A percentile compares a stretch with the other conserved stretches of the same genome.
These are phyloP conservation scores for Ulota crispa DNA, from an alignment of 225 moss, liverwort and hornwort species.

Conservation along the genomic window DNA sequence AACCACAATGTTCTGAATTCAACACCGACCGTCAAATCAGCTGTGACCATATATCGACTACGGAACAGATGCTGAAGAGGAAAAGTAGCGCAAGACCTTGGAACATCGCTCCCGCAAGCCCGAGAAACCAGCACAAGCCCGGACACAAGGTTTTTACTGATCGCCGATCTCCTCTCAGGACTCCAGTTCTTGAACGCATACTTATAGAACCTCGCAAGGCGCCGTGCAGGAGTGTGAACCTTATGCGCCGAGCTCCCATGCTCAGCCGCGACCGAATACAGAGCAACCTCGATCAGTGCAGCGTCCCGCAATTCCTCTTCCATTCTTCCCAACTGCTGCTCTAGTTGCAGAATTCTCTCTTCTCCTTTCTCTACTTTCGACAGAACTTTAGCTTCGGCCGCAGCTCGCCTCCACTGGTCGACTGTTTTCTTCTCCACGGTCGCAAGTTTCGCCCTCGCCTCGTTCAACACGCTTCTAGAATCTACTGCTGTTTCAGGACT, in stretches of 20 bases:
- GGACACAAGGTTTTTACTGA: constrained; percentile 73
- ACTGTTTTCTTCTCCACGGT: constrained; percentile 85
- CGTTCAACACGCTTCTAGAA: constrained; percentile 77
- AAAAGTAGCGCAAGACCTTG: constrained; percentile 59
- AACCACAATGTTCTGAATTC: not conserved
- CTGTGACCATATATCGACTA: not conserved
- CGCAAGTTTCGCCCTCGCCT: constrained; percentile 87
- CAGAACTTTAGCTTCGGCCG: constrained; percentile 69
- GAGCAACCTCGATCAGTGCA: constrained; percentile 85
- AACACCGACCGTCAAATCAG: not conserved
- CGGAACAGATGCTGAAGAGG: not conserved
- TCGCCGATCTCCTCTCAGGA: constrained; percentile 74
- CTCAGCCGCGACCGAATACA: constrained; percentile 90
- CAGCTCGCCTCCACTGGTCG: constrained; percentile 84
- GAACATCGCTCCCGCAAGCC: constrained; percentile 89
- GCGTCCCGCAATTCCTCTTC: constrained; percentile 87
- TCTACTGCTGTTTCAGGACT: constrained; percentile 46
- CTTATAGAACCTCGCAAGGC: constrained; percentile 88
- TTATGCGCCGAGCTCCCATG: constrained; percentile 95
- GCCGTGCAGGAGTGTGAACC: constrained; percentile 96
- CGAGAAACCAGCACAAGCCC: constrained; percentile 86
- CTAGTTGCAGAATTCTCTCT: constrained; percentile 53
- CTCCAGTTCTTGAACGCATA: constrained; percentile 71
- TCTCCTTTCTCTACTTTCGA: constrained; percentile 77
- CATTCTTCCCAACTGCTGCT: constrained; percentile 59